phyloP scores from a whole-genome alignment of 768 basidiomycete genomes.

The Tricholoma sp. region DNA sequence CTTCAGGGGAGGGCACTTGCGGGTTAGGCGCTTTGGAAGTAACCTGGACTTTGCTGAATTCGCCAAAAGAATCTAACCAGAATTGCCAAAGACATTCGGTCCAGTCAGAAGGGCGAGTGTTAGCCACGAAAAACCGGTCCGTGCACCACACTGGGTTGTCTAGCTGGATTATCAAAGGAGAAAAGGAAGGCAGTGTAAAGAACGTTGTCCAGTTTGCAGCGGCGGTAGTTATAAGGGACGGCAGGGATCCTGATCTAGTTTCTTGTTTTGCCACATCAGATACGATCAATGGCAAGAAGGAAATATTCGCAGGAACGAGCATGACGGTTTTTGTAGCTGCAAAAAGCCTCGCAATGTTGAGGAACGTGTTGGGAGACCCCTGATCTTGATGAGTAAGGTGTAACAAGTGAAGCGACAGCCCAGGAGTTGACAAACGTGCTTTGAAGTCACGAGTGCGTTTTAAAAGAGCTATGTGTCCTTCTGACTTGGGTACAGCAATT shows the following conservation, averaged over 20 bases:
- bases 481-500: slow-evolving; percentile 17
- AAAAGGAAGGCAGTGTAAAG: slow-evolving; percentile 35
- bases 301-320: slow-evolving; percentile 45
- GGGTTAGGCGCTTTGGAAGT: slow-evolving; percentile 10
- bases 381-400: slow-evolving; percentile 33
- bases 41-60: slow-evolving; percentile 21
- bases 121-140: slow-evolving; percentile 45
- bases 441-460: slow-evolving; percentile 21
- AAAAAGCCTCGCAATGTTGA: slow-evolving; percentile 62
- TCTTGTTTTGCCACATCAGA: slow-evolving; percentile 11
- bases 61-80: slow-evolving; percentile 50
- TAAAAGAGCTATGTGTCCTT: slow-evolving; percentile 21
- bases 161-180: slow-evolving; percentile 41
- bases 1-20: slow-evolving; percentile 4
- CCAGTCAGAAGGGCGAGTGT: slow-evolving; percentile 50
- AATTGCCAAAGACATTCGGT: slow-evolving; percentile 63
- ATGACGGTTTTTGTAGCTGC: slow-evolving; percentile 42
- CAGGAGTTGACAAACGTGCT: slow-evolving; percentile 15
- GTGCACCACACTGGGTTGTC: slow-evolving; percentile 56
- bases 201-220: slow-evolving; percentile 19
- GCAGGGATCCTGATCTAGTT: slow-evolving; percentile 10
- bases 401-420: slow-evolving; percentile 44
- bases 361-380: slow-evolving; percentile 43
- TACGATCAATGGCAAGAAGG: slow-evolving; percentile 18
- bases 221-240: slow-evolving; percentile 17